Percentiles rank a stretch among this genome's conserved stretches.
Conservation (phyloP, 2,329 filamentous ascomycete species). For the Pseudogymnoascus sp. region DNA sequence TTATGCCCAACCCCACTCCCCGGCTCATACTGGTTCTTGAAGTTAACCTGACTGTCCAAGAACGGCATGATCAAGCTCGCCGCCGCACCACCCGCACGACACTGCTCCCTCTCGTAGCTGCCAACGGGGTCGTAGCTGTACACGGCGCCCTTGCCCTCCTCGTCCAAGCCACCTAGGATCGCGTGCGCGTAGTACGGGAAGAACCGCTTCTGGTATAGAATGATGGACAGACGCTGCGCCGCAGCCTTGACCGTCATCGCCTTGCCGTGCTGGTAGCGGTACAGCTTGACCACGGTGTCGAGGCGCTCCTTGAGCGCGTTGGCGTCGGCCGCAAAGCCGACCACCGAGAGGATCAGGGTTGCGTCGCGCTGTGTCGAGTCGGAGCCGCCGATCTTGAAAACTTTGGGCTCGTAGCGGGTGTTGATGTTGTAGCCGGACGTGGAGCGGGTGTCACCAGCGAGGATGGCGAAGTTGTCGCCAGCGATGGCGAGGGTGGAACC, state of each 20-base stretch:
- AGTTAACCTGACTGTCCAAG: slow-evolving; percentile 98
- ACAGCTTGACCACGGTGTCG: slow-evolving; percentile 95
- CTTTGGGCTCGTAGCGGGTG: slow-evolving; percentile 87
- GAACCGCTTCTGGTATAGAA: slow-evolving; percentile 95
- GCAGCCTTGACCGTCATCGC: slow-evolving; percentile 90
- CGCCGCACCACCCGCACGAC: slow-evolving; percentile 84
- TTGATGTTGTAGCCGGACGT: slow-evolving; percentile 99
- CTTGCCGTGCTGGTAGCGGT: slow-evolving; percentile 96
- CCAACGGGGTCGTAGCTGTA: slow-evolving; percentile 98
- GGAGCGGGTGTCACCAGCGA: slow-evolving; percentile 93
- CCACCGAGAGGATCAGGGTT: slow-evolving; percentile 82
- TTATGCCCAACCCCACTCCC: slow-evolving; percentile 77
- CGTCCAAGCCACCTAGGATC: slow-evolving; percentile 88
- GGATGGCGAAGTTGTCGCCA: slow-evolving; percentile 87
- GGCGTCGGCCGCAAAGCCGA: slow-evolving; percentile 92
- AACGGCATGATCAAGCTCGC: slow-evolving; percentile 97
- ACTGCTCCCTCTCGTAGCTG: slow-evolving; percentile 95
- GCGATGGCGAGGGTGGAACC: slow-evolving; percentile 93
- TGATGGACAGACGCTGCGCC: slow-evolving; percentile 88
- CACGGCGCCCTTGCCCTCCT: slow-evolving; percentile 85
- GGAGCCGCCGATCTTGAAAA: slow-evolving; percentile 93
- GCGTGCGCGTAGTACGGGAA: slow-evolving; percentile 98
- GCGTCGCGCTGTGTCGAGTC: slow-evolving; percentile 77
- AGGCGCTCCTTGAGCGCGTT: slow-evolving; percentile 88
- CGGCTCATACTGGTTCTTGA: slow-evolving; percentile 96